Evolutionary conservation across 2,329 filamentous ascomycete genomes (phyloP).

Genomic region (Talaromyces verruculosus): DNA sequence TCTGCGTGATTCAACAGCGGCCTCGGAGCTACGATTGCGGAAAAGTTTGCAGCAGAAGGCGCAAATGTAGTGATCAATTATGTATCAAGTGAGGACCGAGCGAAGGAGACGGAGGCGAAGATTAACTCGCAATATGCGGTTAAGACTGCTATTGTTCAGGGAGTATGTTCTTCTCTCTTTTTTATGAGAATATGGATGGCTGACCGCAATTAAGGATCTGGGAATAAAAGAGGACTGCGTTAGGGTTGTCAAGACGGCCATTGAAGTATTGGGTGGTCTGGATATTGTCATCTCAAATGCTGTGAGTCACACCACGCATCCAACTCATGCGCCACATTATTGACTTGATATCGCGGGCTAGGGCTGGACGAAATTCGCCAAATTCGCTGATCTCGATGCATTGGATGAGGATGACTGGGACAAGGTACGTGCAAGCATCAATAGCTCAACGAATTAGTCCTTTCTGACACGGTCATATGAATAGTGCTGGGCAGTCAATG

Average conservation of each 20-base stretch:
- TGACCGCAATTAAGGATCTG: conserved; percentile 54
- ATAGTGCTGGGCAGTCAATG: conserved; percentile 63
- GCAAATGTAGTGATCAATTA: conserved; percentile 75
- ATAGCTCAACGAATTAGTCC: not conserved
- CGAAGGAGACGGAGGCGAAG: conserved; percentile 58
- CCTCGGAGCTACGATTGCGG: conserved; percentile 67
- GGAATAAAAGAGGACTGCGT: conserved; percentile 60
- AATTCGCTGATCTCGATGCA: conserved; percentile 59
- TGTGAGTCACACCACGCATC: conserved; percentile 38
- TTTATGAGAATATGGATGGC: not conserved
- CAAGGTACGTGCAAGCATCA: conserved; percentile 47
- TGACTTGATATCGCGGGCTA: conserved; percentile 26
- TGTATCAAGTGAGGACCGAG: conserved; percentile 59
- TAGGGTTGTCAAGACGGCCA: conserved; percentile 59
- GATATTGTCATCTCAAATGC: conserved; percentile 78
- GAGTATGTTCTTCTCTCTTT: conserved; percentile 44
- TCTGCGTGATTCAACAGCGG: conserved; percentile 50
- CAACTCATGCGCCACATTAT: not conserved
- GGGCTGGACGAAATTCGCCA: conserved; percentile 63
- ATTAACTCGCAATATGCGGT: conserved; percentile 54
- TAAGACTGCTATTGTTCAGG: conserved; percentile 60
- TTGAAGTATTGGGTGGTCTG: conserved; percentile 64
- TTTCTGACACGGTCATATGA: conserved; percentile 1
- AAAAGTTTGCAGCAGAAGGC: conserved; percentile 67
- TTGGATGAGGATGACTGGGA: conserved; percentile 64